Evolutionary conservation across 192 early-diverging fungal species (phyloP).

Genomic region (Linnemannia hyalina): DNA sequence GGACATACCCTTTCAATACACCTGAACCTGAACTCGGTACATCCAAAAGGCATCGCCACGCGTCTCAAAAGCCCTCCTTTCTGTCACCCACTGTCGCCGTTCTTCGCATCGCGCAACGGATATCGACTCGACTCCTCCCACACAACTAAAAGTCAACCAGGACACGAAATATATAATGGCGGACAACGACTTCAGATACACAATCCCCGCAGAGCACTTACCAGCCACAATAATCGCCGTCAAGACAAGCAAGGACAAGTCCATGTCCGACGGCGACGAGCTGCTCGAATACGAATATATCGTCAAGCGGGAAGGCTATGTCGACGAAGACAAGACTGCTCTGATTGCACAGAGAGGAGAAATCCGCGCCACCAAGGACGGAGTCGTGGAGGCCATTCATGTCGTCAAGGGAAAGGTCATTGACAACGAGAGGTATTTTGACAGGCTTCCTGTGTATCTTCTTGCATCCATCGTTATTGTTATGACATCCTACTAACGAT

Average conservation of each 20-base stretch:
- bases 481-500: neutral
- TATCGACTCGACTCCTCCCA: neutral
- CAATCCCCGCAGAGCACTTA: conserved; percentile 18
- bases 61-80: neutral
- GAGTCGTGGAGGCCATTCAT: conserved; percentile 12
- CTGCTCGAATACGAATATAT: conserved; percentile 47
- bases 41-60: neutral
- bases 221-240: conserved; percentile 36
- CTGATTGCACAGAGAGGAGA: conserved; percentile 27
- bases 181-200: conserved; percentile 20
- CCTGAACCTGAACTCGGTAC: too few species aligned
- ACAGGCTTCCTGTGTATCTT: neutral
- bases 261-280: conserved; percentile 37
- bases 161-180: conserved; percentile 1
- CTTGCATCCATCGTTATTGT: neutral
- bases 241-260: conserved; percentile 21
- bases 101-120: neutral
- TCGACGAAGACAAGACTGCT: conserved; percentile 26
- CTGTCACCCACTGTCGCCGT: neutral
- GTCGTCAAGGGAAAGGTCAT: conserved; percentile 32
- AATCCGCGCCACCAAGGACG: conserved; percentile 41
- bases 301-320: conserved; percentile 37
- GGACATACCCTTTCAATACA: too few species aligned
- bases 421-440: conserved; percentile 13
- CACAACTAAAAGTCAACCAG: neutral